Conservation (phyloP, 768 basidiomycete genomes). For the Lentinus tigrinus region DNA sequence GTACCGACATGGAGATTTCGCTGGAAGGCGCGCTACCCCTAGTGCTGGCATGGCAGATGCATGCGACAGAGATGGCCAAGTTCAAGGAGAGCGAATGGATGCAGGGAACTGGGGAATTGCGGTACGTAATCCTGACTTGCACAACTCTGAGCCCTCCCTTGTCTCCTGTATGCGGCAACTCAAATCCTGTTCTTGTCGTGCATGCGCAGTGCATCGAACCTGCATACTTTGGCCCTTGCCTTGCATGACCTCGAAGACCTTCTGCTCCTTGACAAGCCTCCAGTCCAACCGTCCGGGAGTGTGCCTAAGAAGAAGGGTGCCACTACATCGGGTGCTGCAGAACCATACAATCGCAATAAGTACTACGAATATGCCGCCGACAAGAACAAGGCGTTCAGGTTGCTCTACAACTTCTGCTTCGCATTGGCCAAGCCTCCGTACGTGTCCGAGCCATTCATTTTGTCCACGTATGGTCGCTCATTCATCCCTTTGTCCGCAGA, state of each 20-base stretch:
- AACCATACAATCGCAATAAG: constrained; percentile 53
- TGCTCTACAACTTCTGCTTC: constrained; percentile 74
- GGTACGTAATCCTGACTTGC: constrained; percentile 34
- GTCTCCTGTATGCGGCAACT: neutral
- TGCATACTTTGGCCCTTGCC: constrained; percentile 46
- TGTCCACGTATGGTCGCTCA: too few species aligned
- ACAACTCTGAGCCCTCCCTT: constrained; percentile 1
- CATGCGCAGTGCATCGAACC: constrained; percentile 45
- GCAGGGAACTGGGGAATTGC: constrained; percentile 47
- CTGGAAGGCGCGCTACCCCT: constrained; percentile 74
- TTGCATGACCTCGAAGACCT: constrained; percentile 63
- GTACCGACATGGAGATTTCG: constrained; percentile 65
- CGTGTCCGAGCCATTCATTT: constrained; percentile 29
- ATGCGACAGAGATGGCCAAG: constrained; percentile 71
- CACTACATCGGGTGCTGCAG: constrained; percentile 38
- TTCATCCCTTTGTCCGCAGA: constrained; percentile 34
- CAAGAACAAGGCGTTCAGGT: constrained; percentile 51
- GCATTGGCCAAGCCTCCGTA: constrained; percentile 69
- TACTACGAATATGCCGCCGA: constrained; percentile 53
- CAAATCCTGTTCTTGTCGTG: neutral
- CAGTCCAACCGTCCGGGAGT: constrained; percentile 21
- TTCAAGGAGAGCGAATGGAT: constrained; percentile 70
- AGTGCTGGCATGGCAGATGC: constrained; percentile 73
- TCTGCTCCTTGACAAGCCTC: constrained; percentile 49
- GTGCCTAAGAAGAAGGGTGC: constrained; percentile 35